phyloP scores from a whole-genome alignment of 116 monocot genomes.

The Thalassia testudinum region DNA sequence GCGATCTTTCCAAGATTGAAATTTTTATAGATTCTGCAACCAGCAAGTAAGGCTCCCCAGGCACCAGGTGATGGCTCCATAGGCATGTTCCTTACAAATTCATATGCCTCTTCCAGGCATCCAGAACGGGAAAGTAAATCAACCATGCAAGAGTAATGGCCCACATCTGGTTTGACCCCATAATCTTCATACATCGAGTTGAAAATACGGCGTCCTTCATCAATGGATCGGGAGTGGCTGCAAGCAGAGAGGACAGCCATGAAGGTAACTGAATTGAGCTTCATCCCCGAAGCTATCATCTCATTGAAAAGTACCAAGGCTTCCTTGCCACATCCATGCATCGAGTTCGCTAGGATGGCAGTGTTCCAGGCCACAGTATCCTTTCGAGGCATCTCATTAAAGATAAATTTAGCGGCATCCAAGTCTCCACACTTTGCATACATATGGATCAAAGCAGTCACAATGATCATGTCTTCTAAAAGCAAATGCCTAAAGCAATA shows the following conservation, averaged over 20 bases:
- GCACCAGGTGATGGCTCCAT: slow-evolving; percentile 30
- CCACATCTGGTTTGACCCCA: slow-evolving; percentile 23
- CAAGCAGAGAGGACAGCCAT: slow-evolving; percentile 42
- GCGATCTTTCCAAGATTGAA: slow-evolving; percentile 38
- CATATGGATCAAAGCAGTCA: slow-evolving; percentile 37
- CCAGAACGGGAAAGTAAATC: slow-evolving; percentile 50
- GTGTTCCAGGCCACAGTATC: slow-evolving; percentile 66
- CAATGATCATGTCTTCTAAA: slow-evolving; percentile 14
- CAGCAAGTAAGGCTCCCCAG: slow-evolving; percentile 50
- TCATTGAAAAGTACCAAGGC: slow-evolving; percentile 16
- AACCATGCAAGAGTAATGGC: slow-evolving; percentile 53
- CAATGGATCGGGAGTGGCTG: slow-evolving; percentile 51
- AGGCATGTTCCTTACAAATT: slow-evolving; percentile 37
- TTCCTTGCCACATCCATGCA: slow-evolving; percentile 57
- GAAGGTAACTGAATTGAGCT: slow-evolving; percentile 43
- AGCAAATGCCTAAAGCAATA: slow-evolving; percentile 19
- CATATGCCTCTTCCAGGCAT: slow-evolving; percentile 24
- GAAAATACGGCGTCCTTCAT: slow-evolving; percentile 29
- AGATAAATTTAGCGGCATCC: slow-evolving; percentile 26
- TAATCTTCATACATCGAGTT: slow-evolving; percentile 29
- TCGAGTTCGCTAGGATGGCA: slow-evolving; percentile 53
- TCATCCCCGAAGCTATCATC: slow-evolving; percentile 21
- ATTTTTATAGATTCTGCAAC: slow-evolving; percentile 43
- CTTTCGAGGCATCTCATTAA: slow-evolving; percentile 25
- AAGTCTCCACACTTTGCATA: slow-evolving; percentile 64